These are phyloP conservation scores for Talaromyces sp. DNA, from an alignment of 2,329 filamentous ascomycete species.

Conservation along the genomic window DNA sequence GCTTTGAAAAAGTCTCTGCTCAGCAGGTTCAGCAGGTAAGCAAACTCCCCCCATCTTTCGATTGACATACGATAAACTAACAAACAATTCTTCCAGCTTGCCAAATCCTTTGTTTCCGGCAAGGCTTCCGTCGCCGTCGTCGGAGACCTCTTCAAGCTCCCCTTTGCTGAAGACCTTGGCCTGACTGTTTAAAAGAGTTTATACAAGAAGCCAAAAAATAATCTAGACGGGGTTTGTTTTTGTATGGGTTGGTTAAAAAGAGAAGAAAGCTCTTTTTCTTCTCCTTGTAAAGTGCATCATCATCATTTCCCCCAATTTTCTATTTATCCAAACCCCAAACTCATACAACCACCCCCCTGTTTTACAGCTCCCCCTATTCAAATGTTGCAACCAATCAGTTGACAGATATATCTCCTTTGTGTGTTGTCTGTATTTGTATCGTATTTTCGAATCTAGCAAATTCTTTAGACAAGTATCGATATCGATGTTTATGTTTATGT, in stretches of 20 bases:
- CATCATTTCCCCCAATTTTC: background rate
- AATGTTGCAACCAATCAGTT: conserved; percentile 1
- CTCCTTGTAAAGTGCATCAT: background rate
- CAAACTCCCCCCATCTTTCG: conserved; percentile 17
- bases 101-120: conserved; percentile 79
- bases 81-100: conserved; percentile 55
- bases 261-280: background rate
- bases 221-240: background rate
- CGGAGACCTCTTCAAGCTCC: conserved; percentile 85
- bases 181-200: conserved; percentile 70
- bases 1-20: conserved; percentile 73
- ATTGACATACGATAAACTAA: conserved; percentile 18
- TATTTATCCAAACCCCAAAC: background rate
- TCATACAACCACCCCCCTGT: background rate
- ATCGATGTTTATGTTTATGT: background rate
- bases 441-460: conserved; percentile 5
- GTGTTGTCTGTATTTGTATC: conserved; percentile 6
- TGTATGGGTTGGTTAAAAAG: background rate
- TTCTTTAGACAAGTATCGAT: background rate
- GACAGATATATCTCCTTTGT: conserved; percentile 7
- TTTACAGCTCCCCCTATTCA: background rate
- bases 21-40: conserved; percentile 83
- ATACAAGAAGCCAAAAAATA: background rate
- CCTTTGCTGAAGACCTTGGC: conserved; percentile 90
- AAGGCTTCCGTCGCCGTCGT: conserved; percentile 88